Percentiles rank a stretch among this genome's conserved stretches.
Evolutionary conservation across 2,329 filamentous ascomycete genomes (phyloP).

Genomic region (Juglanconis oblonga): DNA sequence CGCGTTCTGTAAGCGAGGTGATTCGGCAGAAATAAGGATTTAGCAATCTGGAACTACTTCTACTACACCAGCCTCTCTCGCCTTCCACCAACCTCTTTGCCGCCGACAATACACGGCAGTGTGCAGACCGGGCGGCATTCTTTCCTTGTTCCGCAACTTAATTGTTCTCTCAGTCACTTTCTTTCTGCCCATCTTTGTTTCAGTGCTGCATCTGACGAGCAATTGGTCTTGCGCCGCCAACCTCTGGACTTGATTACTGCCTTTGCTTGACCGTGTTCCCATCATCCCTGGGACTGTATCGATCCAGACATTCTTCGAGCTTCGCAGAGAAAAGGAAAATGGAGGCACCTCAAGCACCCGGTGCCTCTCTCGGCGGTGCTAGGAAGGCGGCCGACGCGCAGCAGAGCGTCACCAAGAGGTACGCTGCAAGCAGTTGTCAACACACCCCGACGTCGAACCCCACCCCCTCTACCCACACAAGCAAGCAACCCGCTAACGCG

Average conservation of each 20-base stretch:
- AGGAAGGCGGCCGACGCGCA: conserved; percentile 58
- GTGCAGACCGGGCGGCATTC: not conserved
- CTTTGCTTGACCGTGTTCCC: not conserved
- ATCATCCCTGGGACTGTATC: not conserved
- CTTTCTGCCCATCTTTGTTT: not conserved
- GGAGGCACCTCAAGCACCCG: conserved; percentile 58
- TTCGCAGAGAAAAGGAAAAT: conserved; percentile 31
- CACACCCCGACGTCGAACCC: not conserved
- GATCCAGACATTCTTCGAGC: not conserved
- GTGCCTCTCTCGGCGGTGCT: conserved; percentile 58
- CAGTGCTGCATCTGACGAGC: not conserved
- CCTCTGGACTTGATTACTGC: not conserved
- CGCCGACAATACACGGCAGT: not conserved
- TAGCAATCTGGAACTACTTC: not conserved
- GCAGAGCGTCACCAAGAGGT: conserved; percentile 78
- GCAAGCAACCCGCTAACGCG: not conserved
- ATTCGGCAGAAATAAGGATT: too few species aligned
- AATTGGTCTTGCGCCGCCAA: not conserved
- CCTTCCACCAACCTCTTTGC: not conserved
- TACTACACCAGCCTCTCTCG: not conserved
- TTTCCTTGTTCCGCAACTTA: conserved; percentile 1
- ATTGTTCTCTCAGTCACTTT: conserved; percentile 2
- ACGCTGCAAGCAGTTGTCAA: conserved; percentile 17
- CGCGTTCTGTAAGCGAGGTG: too few species aligned
- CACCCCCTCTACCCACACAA: not conserved